These are phyloP conservation scores for Entomortierella lignicola DNA, from an alignment of 192 early-diverging fungal species.

Conservation along the genomic window DNA sequence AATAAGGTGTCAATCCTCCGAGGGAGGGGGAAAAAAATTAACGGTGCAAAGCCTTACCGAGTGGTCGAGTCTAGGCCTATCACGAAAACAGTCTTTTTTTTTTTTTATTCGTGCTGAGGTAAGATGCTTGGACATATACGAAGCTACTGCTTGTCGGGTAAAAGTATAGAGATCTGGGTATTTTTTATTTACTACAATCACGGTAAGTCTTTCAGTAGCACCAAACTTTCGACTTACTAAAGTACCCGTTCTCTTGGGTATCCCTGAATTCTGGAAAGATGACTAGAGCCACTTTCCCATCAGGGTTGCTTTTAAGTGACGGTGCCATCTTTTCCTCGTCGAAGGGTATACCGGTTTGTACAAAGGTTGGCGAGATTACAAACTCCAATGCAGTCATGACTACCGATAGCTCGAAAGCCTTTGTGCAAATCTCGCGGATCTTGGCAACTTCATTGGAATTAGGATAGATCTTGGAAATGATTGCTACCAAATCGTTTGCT, in stretches of 20 bases:
- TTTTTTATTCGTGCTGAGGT: too few species aligned
- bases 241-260: constrained; percentile 1
- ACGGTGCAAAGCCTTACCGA: too few species aligned
- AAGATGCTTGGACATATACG: too few species aligned
- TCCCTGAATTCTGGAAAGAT: constrained; percentile 47
- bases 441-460: constrained; percentile 19
- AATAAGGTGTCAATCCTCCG: too few species aligned
- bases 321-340: constrained; percentile 35
- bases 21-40: too few species aligned
- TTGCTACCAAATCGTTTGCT: neutral
- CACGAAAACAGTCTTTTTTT: too few species aligned
- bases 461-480: constrained; percentile 30
- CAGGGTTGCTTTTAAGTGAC: constrained; percentile 33
- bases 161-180: too few species aligned
- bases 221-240: constrained; percentile 36
- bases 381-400: constrained; percentile 33
- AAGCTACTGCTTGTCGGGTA: too few species aligned
- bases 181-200: too few species aligned
- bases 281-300: constrained; percentile 35
- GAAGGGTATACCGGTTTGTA: constrained; percentile 13
- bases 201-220: constrained; percentile 28
- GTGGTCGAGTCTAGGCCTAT: too few species aligned
- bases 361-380: constrained; percentile 10
- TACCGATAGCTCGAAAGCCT: constrained; percentile 34
- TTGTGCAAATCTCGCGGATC: constrained; percentile 36